phyloP scores from a whole-genome alignment of 805 yeast species.

The Helenozyma baotianmanensis region DNA sequence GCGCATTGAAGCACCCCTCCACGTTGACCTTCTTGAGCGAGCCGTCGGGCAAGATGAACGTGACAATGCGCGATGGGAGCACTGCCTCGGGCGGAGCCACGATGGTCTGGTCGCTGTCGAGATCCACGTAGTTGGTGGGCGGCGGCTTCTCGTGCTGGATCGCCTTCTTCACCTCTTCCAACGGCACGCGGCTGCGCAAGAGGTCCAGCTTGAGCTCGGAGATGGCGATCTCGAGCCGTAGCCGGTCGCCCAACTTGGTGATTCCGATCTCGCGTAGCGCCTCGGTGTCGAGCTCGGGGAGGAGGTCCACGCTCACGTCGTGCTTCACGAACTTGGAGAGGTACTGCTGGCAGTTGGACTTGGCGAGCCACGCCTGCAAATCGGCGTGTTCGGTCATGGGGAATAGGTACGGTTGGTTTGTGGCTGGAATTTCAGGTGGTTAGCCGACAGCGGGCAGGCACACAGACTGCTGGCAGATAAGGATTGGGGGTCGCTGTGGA shows the following conservation, averaged over 20 bases:
- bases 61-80: conserved; percentile 33
- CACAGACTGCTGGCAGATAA: no score
- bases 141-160: conserved; percentile 3
- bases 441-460: no score
- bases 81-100: conserved; percentile 1
- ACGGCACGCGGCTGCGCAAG: conserved; percentile 7
- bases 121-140: no score
- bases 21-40: conserved; percentile 63
- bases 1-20: conserved; percentile 76
- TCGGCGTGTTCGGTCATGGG: conserved; percentile 16
- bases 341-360: conserved; percentile 32
- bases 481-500: no score
- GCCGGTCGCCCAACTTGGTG: conserved; percentile 75
- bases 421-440: no score
- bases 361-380: conserved; percentile 34
- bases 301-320: conserved; percentile 52
- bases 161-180: conserved; percentile 8
- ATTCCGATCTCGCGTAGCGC: conserved; percentile 73
- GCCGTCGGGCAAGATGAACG: conserved; percentile 75
- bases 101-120: background rate
- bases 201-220: conserved; percentile 32
- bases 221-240: conserved; percentile 60
- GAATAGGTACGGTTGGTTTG: background rate
- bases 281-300: conserved; percentile 56
- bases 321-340: conserved; percentile 36